Evolutionary conservation across 768 basidiomycete species (phyloP).

Genomic region (Boletus barrowsii): DNA sequence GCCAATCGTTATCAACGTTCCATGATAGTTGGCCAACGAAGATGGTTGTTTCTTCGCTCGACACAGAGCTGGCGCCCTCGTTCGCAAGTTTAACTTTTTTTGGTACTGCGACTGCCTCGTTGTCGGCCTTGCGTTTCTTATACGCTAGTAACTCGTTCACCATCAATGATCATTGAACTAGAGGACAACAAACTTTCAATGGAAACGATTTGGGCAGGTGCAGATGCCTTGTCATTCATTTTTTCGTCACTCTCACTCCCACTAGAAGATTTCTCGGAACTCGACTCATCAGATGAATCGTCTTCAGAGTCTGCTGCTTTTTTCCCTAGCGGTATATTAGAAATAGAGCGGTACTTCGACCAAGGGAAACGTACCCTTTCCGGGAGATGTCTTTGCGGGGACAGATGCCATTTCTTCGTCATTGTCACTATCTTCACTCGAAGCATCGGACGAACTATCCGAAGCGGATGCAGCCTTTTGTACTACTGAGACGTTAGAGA

Average conservation of each 20-base stretch:
- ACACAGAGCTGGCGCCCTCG: slow-evolving; percentile 38
- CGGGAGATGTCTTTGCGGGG: slow-evolving; percentile 44
- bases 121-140: slow-evolving; percentile 82
- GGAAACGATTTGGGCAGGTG: slow-evolving; percentile 44
- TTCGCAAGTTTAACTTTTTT: slow-evolving; percentile 84
- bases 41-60: slow-evolving; percentile 56
- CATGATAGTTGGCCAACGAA: slow-evolving; percentile 94
- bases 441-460: not conserved
- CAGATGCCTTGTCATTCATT: not conserved
- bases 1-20: slow-evolving; percentile 96
- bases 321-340: not conserved
- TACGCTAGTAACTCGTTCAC: slow-evolving; percentile 2
- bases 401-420: not conserved
- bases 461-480: not conserved
- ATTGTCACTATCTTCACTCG: not conserved
- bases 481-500: not conserved
- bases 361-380: slow-evolving; percentile 24
- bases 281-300: slow-evolving; percentile 5
- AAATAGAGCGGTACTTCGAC: not conserved
- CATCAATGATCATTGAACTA: not conserved
- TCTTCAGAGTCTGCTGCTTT: not conserved
- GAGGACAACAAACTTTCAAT: slow-evolving; percentile 36
- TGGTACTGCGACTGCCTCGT: slow-evolving; percentile 50
- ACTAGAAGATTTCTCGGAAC: slow-evolving; percentile 3
- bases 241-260: slow-evolving; percentile 1